Evolutionary conservation across 441 rosid species (phyloP).

Genomic region (Adansonia madagascariensis): DNA sequence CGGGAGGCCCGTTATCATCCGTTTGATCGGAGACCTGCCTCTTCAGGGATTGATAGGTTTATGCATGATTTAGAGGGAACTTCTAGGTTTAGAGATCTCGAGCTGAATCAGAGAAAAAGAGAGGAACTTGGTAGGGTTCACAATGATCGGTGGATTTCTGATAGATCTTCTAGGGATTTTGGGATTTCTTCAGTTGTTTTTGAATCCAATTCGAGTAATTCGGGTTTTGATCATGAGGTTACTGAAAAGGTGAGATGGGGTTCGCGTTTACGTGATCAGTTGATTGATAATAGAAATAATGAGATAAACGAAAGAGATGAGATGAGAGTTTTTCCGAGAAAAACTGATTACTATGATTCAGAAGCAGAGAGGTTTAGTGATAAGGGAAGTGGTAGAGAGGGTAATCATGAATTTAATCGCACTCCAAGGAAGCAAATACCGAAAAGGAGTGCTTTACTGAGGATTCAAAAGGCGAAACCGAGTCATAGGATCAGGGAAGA

Average conservation of each 20-base stretch:
- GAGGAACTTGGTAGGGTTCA: conserved; percentile 38
- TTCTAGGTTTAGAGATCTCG: conserved; percentile 52
- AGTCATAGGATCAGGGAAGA: conserved; percentile 54
- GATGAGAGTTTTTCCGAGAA: conserved; percentile 37
- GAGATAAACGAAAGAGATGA: conserved; percentile 40
- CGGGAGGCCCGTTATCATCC: conserved; percentile 38
- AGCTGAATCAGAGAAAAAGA: conserved; percentile 36
- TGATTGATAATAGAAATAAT: conserved; percentile 36
- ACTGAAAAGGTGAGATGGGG: conserved; percentile 50
- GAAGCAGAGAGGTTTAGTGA: conserved; percentile 47
- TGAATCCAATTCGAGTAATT: conserved; percentile 40
- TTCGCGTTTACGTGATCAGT: conserved; percentile 31
- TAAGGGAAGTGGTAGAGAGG: conserved; percentile 55
- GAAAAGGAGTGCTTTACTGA: conserved; percentile 84
- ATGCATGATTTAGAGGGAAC: conserved; percentile 52
- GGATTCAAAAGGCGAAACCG: conserved; percentile 73
- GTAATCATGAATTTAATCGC: conserved; percentile 47
- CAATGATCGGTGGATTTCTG: conserved; percentile 44
- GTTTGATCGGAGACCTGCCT: conserved; percentile 42
- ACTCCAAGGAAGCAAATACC: conserved; percentile 64
- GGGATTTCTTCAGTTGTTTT: conserved; percentile 37
- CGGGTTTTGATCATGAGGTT: conserved; percentile 33
- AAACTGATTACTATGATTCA: conserved; percentile 44
- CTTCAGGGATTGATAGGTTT: conserved; percentile 39
- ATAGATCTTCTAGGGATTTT: conserved; percentile 49